Conservation (phyloP, 768 basidiomycete species). For the Filobasidium wieringae region DNA sequence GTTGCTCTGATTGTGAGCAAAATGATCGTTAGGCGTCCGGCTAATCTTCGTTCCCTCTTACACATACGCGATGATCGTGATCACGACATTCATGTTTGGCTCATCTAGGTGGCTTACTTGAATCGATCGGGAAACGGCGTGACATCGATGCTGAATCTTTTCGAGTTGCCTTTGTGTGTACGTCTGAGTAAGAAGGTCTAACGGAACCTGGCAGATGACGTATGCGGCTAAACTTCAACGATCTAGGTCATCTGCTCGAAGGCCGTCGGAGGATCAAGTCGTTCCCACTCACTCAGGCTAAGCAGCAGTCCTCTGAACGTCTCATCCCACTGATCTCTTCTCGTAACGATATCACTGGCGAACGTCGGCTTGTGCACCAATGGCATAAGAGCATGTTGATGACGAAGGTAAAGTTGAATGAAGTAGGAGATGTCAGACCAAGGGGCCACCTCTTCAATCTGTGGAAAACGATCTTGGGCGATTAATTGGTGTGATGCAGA, state of each 20-base stretch:
- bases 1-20: too few relatives aligned
- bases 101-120: not conserved
- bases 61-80: not conserved
- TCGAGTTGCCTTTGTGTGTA: conserved; percentile 1
- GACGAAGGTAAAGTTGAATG: conserved; percentile 20
- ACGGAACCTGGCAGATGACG: not conserved
- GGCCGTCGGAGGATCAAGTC: too few relatives aligned
- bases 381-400: conserved; percentile 21
- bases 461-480: too few relatives aligned
- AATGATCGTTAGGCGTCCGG: conserved; percentile 6
- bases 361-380: conserved; percentile 27
- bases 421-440: conserved; percentile 20
- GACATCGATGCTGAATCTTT: not conserved
- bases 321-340: conserved; percentile 20
- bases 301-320: conserved; percentile 12
- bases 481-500: too few relatives aligned
- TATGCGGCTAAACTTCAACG: conserved; percentile 2
- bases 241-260: too few relatives aligned
- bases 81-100: not conserved
- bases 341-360: conserved; percentile 17
- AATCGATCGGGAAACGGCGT: not conserved
- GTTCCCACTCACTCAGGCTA: not conserved
- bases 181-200: not conserved
- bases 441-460: conserved; percentile 7
- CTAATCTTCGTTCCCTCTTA: conserved; percentile 22